These are phyloP conservation scores for Raphanus raphanistrum DNA, from an alignment of 345 rosid genomes.

Conservation along the genomic window DNA sequence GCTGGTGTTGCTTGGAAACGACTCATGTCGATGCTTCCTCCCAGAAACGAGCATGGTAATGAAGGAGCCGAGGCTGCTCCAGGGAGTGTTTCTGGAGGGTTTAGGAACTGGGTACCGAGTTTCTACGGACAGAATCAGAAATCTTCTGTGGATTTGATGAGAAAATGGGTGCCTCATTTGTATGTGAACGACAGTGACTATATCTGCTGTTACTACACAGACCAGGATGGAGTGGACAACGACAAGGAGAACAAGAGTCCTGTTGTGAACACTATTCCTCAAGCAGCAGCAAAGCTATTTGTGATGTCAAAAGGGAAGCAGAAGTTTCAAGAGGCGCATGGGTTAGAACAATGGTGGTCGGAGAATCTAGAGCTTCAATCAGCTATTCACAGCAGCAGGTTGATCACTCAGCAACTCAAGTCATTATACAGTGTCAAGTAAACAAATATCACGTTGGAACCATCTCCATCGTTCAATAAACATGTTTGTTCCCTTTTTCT, in stretches of 20 bases:
- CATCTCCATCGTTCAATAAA: slow-evolving; percentile 16
- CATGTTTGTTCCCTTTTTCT: background rate
- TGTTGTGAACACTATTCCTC: slow-evolving; percentile 30
- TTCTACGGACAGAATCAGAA: slow-evolving; percentile 52
- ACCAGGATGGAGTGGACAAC: slow-evolving; percentile 45
- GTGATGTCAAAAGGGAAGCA: slow-evolving; percentile 91
- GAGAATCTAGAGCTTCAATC: slow-evolving; percentile 75
- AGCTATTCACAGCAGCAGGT: slow-evolving; percentile 65
- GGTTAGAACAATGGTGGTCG: slow-evolving; percentile 98
- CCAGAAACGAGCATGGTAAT: slow-evolving; percentile 31
- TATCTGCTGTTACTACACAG: slow-evolving; percentile 75
- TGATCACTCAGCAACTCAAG: slow-evolving; percentile 84
- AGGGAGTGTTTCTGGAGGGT: slow-evolving; percentile 50
- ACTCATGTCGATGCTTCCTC: slow-evolving; percentile 78
- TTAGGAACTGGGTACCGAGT: slow-evolving; percentile 60
- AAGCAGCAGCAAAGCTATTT: slow-evolving; percentile 79
- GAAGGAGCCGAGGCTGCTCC: slow-evolving; percentile 36
- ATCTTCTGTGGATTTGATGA: slow-evolving; percentile 43
- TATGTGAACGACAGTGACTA: slow-evolving; percentile 92
- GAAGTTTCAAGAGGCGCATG: slow-evolving; percentile 91
- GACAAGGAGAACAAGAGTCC: slow-evolving; percentile 51
- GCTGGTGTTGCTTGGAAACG: slow-evolving; percentile 78
- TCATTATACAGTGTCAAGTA: slow-evolving; percentile 59
- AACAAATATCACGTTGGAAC: background rate
- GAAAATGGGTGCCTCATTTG: slow-evolving; percentile 86